Base-by-base conservation (phyloP, 257 asterid species). In the Capsicum baccatum region DNA sequence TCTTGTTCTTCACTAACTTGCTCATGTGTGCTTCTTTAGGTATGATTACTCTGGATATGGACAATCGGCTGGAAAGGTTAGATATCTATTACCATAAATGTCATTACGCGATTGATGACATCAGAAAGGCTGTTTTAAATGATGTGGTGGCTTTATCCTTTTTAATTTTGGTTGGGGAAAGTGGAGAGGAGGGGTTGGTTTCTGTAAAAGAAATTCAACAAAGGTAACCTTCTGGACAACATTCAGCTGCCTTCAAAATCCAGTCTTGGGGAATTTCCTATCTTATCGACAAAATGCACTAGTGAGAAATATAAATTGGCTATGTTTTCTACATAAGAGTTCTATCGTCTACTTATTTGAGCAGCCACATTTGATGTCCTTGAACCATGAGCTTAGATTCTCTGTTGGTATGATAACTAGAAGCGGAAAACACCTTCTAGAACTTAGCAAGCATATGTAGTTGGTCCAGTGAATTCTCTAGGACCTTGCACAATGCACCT, bases 11-110 rank as follows among this genome's bases (percentile, higher is more conserved):
- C 67, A 80, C 88, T 83, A 66, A 86, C 87, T 67, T 83, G 84
- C 55, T 83, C 63, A n/a, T 78, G 50, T 62, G 35, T 83, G 83
- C 79, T 83, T 14, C 8, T 84, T 57, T 86, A 97, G 99, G 93
- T 95, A 95, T 87, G 99, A 97, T 85, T 97, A 97, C 91, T 97
- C 99, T 3, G 99, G 99, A 80, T 97, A 95, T 86, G 99, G 99
- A 63, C 97, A 88, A 86, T 97, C 99, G 69, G 89, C 95, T 8
- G 99, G 99, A 87, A 97, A 97, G 99, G 99, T 97, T 59, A 89
- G 98, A 86, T 88, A 15, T 79, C 63, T 83, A 78, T 14, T 13
- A 35, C 74, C 50, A 67, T 67, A 35, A 67, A 37, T 67, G 50
- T 19, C 17, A 67, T 13, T 67, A 67, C 21, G 6, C 8, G 19